Evolutionary conservation across 108 stramenopile species (phyloP), one percentile per base, ranked within the genome.

Genomic region (Epipyxis sp.): DNA sequence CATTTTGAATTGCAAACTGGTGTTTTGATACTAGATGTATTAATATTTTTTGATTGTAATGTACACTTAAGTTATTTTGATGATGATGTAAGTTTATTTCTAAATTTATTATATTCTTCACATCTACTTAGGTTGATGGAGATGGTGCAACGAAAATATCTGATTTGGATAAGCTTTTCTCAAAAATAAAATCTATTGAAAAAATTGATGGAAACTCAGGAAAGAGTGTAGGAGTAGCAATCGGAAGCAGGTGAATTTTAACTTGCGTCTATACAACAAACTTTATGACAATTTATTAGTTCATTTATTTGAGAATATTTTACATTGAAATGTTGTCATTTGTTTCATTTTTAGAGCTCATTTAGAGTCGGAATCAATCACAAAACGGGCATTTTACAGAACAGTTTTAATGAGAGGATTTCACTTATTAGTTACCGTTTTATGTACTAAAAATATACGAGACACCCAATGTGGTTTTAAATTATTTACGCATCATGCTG

Each of bases 391-490:
- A 0, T 35, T 42, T 40, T 81, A 85, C 40, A 54, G 88, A 30
- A 88, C 85, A 32, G 1, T 89, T 0, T 57, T 88, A 58, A 86
- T 87, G 88, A 58, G 54, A 59, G 86, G 86, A 0, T 85, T 89
- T 34, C 88, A 89, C 61, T 39, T 43, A 57, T 43, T 82, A 6
- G 86, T 89, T 1, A 71, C 40, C 20, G 6, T 89, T 16, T 82
- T 86, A 37, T 79, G 72, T 81, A 81, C 81, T 10, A 67, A 81
- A 34, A n/a, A 35, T 6, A 62, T 88, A 68, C 67, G 76, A 44
- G 88, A 88, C 83, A 89, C 88, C n/a, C 88, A 89, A 82, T 89
- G 88, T 82, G 71, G 88, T 30, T 89, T 89, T 82, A 89, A 89
- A 76, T 76, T 89, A 1, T 85, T 89, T 54, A 71, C 86, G 40